Evolutionary conservation across 2,329 filamentous ascomycete genomes (phyloP), one percentile per base, ranked within the genome.

Genomic region (Pezicula radicicola): DNA sequence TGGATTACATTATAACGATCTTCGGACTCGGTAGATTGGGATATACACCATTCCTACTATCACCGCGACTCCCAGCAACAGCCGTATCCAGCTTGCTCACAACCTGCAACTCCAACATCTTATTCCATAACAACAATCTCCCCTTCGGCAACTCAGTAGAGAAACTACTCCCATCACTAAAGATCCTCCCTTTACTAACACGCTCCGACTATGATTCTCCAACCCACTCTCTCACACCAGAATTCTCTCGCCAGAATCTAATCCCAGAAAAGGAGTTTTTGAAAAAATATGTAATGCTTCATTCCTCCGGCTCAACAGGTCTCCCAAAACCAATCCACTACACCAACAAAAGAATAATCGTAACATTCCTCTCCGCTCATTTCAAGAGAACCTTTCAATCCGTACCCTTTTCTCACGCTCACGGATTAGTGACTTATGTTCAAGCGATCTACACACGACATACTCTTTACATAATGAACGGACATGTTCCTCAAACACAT

Each of bases 281-380:
- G n/a, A 52, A 50, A 27, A 50, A 37, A n/a, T 27, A 41, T n/a
- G 58, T 60, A 46, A 66, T 68, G 25, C 66, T 66, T 8, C 60
- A 64, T 33, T 12, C 60, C 28, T 60, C 61, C 35, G 82, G 83
- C 7, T 82, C 78, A 0, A 76, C 84, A 0, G 82, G 83, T 0
- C 69, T 85, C 0, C 83, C 83, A 0, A 85, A 85, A 54, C 81
- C 83, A 0, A 84, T 87, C 36, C 80, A 75, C 51, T 77, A 82
- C 45, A 80, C 75, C 1, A 79, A 87, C 49, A 63, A 66, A 9
- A 72, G 75, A 12, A 75, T 73, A 6, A 64, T 84, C 8, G 70
- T 70, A 8, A 80, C 79, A 48, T 44, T 46, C 37, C 52, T 46
- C 27, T 58, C 51, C 2, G 28, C 21, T 8, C 30, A 39, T 30